Evolutionary conservation across 306 rosid species (phyloP).

Genomic region (Inga leiocalycina): DNA sequence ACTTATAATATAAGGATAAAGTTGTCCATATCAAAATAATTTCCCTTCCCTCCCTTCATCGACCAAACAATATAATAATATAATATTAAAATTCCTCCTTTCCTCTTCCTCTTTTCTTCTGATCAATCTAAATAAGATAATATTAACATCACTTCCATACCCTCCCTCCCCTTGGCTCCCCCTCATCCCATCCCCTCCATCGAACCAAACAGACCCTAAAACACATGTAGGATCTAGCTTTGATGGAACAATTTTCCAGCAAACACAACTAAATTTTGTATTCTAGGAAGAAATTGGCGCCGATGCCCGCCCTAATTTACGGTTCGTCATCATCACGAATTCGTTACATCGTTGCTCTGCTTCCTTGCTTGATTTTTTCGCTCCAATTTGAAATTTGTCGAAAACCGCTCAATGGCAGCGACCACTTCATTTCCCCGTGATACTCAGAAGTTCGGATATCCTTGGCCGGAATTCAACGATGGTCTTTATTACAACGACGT

Average conservation of each 20-base stretch:
- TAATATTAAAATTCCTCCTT: no score
- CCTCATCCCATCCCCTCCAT: no score
- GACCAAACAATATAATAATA: no score
- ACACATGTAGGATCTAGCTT: no score
- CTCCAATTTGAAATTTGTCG: not conserved
- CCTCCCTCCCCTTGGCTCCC: no score
- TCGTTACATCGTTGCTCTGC: not conserved
- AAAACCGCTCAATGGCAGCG: constrained; percentile 27
- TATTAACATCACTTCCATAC: no score
- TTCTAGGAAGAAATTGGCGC: not conserved
- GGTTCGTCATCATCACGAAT: not conserved
- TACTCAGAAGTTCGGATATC: constrained; percentile 34
- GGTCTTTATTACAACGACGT: constrained; percentile 80
- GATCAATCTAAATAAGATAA: no score
- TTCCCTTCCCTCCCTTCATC: no score
- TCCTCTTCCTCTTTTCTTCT: accelerated
- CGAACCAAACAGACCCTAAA: no score
- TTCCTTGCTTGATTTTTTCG: not conserved
- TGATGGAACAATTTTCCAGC: not conserved
- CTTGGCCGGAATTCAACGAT: constrained; percentile 88
- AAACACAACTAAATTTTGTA: not conserved
- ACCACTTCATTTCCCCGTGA: not conserved
- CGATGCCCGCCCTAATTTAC: not conserved
- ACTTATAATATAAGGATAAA: no score
- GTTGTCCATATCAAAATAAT: no score